phyloP scores from a whole-genome alignment of 495 filamentous ascomycete genomes.

The Saxispiralis lemnorum region DNA sequence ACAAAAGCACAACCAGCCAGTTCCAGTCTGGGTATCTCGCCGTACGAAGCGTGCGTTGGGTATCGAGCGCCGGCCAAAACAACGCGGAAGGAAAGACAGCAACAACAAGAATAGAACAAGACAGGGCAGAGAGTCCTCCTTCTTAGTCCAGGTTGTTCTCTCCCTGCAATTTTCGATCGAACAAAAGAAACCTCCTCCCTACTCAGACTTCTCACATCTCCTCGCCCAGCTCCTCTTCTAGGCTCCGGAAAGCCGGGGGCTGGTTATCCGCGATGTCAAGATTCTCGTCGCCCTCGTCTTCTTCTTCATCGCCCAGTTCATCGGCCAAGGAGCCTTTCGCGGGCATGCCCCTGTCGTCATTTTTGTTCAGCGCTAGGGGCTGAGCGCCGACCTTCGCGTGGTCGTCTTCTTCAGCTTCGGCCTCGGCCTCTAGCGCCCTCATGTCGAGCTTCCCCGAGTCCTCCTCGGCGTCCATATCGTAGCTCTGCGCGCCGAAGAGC shows the following conservation, averaged over 20 bases:
- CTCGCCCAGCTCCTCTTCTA: constrained; percentile 10
- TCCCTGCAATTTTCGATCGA: not conserved
- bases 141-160: too few species aligned
- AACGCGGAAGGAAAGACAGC: constrained; percentile 2
- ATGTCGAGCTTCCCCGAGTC: not conserved
- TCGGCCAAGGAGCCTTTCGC: too few species aligned
- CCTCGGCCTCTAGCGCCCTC: too few species aligned
- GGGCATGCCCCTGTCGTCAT: too few species aligned
- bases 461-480: constrained; percentile 26
- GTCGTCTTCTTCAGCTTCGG: too few species aligned
- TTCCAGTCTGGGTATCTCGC: constrained; percentile 2
- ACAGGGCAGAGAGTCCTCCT: too few species aligned
- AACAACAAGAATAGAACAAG: not conserved
- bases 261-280: constrained; percentile 10
- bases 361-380: too few species aligned
- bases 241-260: constrained; percentile 12
- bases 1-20: constrained; percentile 6
- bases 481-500: constrained; percentile 22
- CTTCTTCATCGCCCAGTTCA: not conserved
- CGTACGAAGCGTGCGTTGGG: constrained; percentile 4
- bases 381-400: too few species aligned
- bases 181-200: too few species aligned
- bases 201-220: not conserved
- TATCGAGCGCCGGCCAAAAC: constrained; percentile 8
- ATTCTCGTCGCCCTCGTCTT: constrained; percentile 9